phyloP scores from a whole-genome alignment of 1,284 basidiomycete species.

The Ganoderma boninense region DNA sequence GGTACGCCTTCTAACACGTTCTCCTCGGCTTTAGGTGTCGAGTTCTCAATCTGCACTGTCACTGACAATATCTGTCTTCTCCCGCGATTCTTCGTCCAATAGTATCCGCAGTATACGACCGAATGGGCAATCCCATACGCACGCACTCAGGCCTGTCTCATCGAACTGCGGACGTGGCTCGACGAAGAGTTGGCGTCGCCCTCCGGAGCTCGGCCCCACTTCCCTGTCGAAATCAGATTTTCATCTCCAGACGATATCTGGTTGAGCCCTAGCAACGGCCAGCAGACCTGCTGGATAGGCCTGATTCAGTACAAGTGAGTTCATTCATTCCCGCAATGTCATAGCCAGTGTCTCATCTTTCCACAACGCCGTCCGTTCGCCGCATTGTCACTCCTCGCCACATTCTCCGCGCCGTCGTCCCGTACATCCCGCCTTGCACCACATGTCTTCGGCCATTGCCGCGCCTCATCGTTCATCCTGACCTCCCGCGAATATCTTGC shows the following conservation, averaged over 20 bases:
- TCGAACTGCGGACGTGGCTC: slow-evolving; percentile 81
- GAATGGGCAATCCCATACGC: slow-evolving; percentile 92
- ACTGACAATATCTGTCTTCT: slow-evolving; percentile 15
- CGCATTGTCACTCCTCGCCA: neutral
- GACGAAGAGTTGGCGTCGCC: slow-evolving; percentile 72
- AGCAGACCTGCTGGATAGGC: slow-evolving; percentile 93
- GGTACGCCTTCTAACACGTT: slow-evolving; percentile 47
- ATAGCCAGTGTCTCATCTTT: slow-evolving; percentile 14
- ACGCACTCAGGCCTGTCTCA: slow-evolving; percentile 71
- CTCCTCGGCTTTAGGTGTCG: slow-evolving; percentile 38
- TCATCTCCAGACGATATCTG: slow-evolving; percentile 92
- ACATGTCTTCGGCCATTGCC: slow-evolving; percentile 8
- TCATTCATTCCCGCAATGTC: slow-evolving; percentile 9
- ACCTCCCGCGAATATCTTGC: neutral
- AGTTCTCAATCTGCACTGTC: slow-evolving; percentile 4
- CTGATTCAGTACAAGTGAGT: slow-evolving; percentile 93
- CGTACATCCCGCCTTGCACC: slow-evolving; percentile 13
- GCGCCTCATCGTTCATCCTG: slow-evolving; percentile 7
- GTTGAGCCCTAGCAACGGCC: slow-evolving; percentile 88
- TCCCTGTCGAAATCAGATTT: slow-evolving; percentile 94
- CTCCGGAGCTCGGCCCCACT: slow-evolving; percentile 86
- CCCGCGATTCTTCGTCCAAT: slow-evolving; percentile 21
- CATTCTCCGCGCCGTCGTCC: slow-evolving; percentile 14
- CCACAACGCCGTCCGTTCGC: slow-evolving; percentile 1
- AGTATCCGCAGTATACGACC: slow-evolving; percentile 90